Evolutionary conservation across 169 alveolate genomes (phyloP), one percentile per base, ranked within the genome.

Genomic region (Plasmodium blacklocki): DNA sequence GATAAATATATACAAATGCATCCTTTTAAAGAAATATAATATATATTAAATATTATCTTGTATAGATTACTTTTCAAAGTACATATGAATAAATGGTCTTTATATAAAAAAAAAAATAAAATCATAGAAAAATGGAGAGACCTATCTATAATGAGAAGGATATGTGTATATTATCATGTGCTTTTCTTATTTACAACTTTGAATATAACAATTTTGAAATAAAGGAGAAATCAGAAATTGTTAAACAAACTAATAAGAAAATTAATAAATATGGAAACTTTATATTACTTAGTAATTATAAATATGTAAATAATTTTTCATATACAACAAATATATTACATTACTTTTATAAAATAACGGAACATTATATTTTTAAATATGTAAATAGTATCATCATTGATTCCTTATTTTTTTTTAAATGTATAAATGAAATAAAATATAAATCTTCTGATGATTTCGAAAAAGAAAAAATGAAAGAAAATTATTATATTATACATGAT

Each of bases 271-370:
- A 80, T 43, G 73, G 58, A 52, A 3, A 18, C 23, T n/a, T 63
- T 45, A 19, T 68, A 29, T 47, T 80, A 32, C 54, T 43, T 23
- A 80, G 90, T 60, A 70, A 29, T 62, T 80, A 80, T 49, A 68
- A 80, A 18, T 75, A 80, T 80, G 90, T 80, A 23, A 80, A 80
- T 80, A 80, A 80, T 63, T 80, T 80, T 56, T 68, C 90, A 5
- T 80, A 80, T 29, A 56, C 90, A 68, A 80, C 90, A 56, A 62
- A 80, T 18, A 68, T 63, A 80, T 56, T 80, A 56, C 90, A 80
- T 54, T 67, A 66, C 70, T 80, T 80, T 68, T 80, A 67, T 39
- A 80, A 80, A 68, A 18, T 80, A 54, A 19, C 73, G 23, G 90
- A 80, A 80, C 70, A 68, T 43, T 80, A 80, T 67, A 12, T 80